phyloP scores from a whole-genome alignment of 495 filamentous ascomycete genomes.

The Penicillium canariense region DNA sequence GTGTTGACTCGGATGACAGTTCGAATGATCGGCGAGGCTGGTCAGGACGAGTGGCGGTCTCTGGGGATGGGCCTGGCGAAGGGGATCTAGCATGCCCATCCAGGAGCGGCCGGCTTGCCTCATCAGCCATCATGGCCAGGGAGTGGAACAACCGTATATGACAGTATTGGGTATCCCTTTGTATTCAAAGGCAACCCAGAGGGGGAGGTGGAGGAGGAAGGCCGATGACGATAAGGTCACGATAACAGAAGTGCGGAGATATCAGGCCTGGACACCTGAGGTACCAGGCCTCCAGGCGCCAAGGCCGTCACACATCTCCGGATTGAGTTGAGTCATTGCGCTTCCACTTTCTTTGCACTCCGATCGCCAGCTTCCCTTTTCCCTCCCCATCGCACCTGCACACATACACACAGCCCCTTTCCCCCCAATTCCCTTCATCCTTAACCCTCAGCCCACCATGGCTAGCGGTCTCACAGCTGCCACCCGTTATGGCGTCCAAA shows the following conservation, averaged over 20 bases:
- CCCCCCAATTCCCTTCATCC: slow-evolving; percentile 1
- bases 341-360: slow-evolving; percentile 7
- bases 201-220: slow-evolving; percentile 4
- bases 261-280: slow-evolving; percentile 1
- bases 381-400: slow-evolving; percentile 16
- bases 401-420: background rate
- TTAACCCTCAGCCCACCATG: slow-evolving; percentile 26
- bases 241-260: slow-evolving; percentile 26
- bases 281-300: background rate
- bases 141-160: background rate
- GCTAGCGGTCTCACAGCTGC: slow-evolving; percentile 50
- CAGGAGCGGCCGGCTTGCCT: slow-evolving; percentile 33
- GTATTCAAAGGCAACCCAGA: background rate
- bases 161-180: background rate
- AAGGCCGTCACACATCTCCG: slow-evolving; percentile 10
- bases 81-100: slow-evolving; percentile 22
- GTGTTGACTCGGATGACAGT: slow-evolving; percentile 44
- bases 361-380: slow-evolving; percentile 3
- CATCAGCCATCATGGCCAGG: slow-evolving; percentile 35
- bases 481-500: slow-evolving; percentile 47
- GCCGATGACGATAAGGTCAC: slow-evolving; percentile 26
- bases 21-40: slow-evolving; percentile 29
- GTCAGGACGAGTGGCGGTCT: slow-evolving; percentile 11
- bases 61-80: slow-evolving; percentile 16
- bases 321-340: slow-evolving; percentile 27